A percentile compares a stretch with the other conserved stretches of the same genome.
phyloP scores from a whole-genome alignment of 2,329 filamentous ascomycete species.

The Ophiosphaerella narmari region DNA sequence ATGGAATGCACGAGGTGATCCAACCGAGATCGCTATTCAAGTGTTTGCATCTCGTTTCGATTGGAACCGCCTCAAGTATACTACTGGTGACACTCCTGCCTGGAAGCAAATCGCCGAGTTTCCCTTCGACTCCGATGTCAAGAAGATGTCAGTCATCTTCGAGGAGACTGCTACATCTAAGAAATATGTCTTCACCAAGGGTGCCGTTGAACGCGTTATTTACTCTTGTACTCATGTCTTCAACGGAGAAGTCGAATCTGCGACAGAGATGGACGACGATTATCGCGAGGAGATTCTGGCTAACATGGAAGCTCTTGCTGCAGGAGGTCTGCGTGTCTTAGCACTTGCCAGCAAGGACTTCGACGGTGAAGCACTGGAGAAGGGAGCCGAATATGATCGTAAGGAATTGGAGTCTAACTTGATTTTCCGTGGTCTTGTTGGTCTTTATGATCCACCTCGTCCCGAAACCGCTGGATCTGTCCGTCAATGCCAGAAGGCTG shows the following conservation, averaged over 20 bases:
- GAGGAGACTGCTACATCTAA: slow-evolving; percentile 41
- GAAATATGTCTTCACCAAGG: slow-evolving; percentile 63
- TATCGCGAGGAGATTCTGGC: slow-evolving; percentile 61
- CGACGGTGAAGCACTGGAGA: slow-evolving; percentile 47
- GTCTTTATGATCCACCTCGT: slow-evolving; percentile 83
- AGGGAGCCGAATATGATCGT: slow-evolving; percentile 57
- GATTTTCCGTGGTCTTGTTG: slow-evolving; percentile 75
- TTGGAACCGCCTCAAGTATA: slow-evolving; percentile 57
- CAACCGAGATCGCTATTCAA: slow-evolving; percentile 73
- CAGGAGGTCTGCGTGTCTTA: slow-evolving; percentile 70
- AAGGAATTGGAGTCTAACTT: slow-evolving; percentile 68
- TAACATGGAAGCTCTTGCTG: slow-evolving; percentile 70
- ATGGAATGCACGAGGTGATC: slow-evolving; percentile 43
- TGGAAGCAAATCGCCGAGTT: slow-evolving; percentile 62
- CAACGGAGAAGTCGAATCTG: slow-evolving; percentile 50
- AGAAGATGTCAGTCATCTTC: slow-evolving; percentile 76
- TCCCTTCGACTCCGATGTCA: slow-evolving; percentile 73
- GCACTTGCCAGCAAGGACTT: slow-evolving; percentile 62
- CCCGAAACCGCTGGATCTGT: slow-evolving; percentile 69
- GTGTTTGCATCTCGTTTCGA: slow-evolving; percentile 73
- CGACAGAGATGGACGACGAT: slow-evolving; percentile 54
- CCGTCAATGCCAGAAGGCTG: slow-evolving; percentile 33
- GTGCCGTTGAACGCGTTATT: slow-evolving; percentile 68
- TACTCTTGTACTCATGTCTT: slow-evolving; percentile 59
- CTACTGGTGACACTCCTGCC: slow-evolving; percentile 28